Base-by-base conservation (phyloP, 139 green algal genomes). In the Monoraphidium neglectum region DNA sequence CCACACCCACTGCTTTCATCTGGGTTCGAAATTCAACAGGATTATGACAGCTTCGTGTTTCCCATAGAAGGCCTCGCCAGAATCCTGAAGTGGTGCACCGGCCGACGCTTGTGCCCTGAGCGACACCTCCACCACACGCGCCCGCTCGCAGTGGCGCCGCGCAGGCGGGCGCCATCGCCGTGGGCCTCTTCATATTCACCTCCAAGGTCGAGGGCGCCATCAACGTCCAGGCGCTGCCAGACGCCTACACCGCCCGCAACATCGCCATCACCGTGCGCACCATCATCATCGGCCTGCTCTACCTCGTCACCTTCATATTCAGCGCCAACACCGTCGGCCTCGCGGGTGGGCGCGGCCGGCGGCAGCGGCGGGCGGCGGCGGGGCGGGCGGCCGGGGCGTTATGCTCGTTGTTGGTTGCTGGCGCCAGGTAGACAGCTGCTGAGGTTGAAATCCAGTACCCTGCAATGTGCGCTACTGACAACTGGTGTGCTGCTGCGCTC, bases 221-320 rank as follows among this genome's bases (percentile, higher is more conserved):
- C 26, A n/a, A n/a, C 10, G 37, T 4, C 35, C 36, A 47, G n/a
- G 66, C 56, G 36, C 67, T 90, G 62, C 85, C 85, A 28, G 68
- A 79, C 6, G 82, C 61, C 15, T 90, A 88, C 72, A 90, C 85
- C 43, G 87, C 85, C 0, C 77, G 77, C 21, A 90, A 92, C 83
- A 93, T 94, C 63, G 78, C 83, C 36, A 87, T 92, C 43, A 94
- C 90, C 3, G 86, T 93, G 35, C 86, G 90, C 30, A 94, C 90
- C 30, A 89, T 94, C 69, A 57, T 94, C 16, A n/a, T 86, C 26
- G 90, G 90, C 12, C 74, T 94, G 43, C 68, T 74, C 47, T 94
- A 90, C 72, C 83, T 94, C 38, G 86, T 79, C 23, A 93, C 90
- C 2, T 94, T 94, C 73, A 87, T 94, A 63, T 94, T 93, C 64